Evolutionary conservation across 441 rosid species (phyloP), one percentile per base, ranked within the genome.

Genomic region (Brassica hybrid): DNA sequence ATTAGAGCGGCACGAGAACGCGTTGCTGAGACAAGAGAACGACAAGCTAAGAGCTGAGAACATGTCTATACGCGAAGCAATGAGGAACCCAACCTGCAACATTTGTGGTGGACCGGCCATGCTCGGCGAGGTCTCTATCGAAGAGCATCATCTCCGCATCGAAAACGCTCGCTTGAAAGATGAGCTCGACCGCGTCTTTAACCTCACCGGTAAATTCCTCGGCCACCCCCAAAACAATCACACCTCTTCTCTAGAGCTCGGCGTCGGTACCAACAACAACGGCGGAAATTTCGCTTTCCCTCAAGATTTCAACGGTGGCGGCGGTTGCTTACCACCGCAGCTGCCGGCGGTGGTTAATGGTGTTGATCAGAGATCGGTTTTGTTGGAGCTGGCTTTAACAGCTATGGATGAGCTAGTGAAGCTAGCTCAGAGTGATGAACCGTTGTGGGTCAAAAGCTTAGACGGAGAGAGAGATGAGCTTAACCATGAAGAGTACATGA

Each of bases 331-430:
- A 63, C 73, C 73, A 0, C 68, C 71, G 48, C 78, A 56, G 8
- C 69, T 65, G 43, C 4, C 38, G 13, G 45, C 81, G 58, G 65
- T 23, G 16, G 52, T 43, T 1, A 73, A 65, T 10, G 84, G 81
- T 54, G 61, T 81, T 43, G 84, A 81, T 32, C 85, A 85, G 68
- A 86, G 92, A 74, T 87, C 99, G 1, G 84, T 91, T 86, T 83
- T 85, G 57, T 13, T 94, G 73, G 98, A 94, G 62, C 84, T 92
- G 12, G 97, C 97, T 17, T 74, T 96, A 59, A 78, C 89, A n/a
- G 97, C 98, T 12, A 90, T 92, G 98, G 92, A 91, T 76, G 98
- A 96, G 82, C 38, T 96, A 74, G 89, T 94, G 67, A 94, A 89
- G 80, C 81, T 91, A 82, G 97, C 90, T 2, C 92, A 94, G 13